Evolutionary conservation across 2,329 filamentous ascomycete genomes (phyloP).

Genomic region (Microsporum canis): DNA sequence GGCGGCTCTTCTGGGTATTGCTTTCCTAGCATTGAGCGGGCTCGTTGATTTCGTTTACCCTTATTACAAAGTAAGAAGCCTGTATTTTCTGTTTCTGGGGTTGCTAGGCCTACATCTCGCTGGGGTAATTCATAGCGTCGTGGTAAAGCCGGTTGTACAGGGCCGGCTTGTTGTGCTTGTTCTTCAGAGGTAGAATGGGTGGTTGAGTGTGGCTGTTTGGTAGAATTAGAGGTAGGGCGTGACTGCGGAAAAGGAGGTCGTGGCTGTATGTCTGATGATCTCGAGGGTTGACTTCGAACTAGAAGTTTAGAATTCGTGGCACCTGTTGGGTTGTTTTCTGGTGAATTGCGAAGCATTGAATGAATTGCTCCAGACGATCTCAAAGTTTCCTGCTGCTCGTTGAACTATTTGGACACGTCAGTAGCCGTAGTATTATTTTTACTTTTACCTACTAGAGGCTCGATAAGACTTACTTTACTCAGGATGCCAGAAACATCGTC

Average conservation of each 20-base stretch:
- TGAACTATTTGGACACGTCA: neutral
- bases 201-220: neutral
- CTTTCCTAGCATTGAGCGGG: neutral
- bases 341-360: neutral
- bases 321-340: neutral
- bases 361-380: neutral
- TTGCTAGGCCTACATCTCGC: slow-evolving; percentile 27
- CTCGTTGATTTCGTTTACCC: neutral
- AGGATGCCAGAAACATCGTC: slow-evolving; percentile 45
- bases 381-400: neutral
- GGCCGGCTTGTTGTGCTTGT: neutral
- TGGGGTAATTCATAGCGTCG: slow-evolving; percentile 14
- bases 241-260: slow-evolving; percentile 7
- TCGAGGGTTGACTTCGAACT: neutral
- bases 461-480: slow-evolving; percentile 38
- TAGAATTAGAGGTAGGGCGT: neutral
- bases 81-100: slow-evolving; percentile 31
- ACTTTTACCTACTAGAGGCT: too few relatives aligned
- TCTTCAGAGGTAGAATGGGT: neutral
- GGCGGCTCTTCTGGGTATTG: neutral
- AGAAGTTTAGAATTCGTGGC: neutral
- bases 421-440: neutral
- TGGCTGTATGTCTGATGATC: slow-evolving; percentile 3
- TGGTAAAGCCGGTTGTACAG: neutral
- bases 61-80: slow-evolving; percentile 15